These are phyloP conservation scores for Phytophthora kernoviae DNA, from an alignment of 352 stramenopile species.

Conservation along the genomic window DNA sequence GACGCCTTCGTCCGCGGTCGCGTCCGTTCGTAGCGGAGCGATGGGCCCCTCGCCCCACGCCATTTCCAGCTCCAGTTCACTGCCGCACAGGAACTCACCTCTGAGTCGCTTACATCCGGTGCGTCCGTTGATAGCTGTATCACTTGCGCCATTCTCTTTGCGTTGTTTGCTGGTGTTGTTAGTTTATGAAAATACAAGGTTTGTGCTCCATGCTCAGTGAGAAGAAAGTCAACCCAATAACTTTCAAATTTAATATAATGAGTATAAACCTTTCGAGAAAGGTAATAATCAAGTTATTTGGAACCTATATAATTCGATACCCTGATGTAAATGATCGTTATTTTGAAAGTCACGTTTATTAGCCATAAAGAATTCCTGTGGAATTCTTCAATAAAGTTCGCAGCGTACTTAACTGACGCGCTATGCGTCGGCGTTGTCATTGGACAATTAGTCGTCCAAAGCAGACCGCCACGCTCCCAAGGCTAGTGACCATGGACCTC, in stretches of 20 bases:
- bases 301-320: too few relatives aligned
- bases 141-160: conserved; percentile 24
- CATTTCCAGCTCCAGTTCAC: conserved; percentile 79
- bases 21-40: conserved; percentile 55
- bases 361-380: too few relatives aligned
- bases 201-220: conserved; percentile 19
- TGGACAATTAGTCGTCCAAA: conserved; percentile 23
- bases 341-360: too few relatives aligned
- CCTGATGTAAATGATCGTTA: too few relatives aligned
- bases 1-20: conserved; percentile 6
- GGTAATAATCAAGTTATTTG: neutral
- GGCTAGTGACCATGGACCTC: conserved; percentile 63
- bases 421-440: conserved; percentile 28
- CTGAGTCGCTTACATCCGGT: conserved; percentile 60
- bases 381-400: too few relatives aligned
- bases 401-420: conserved; percentile 18
- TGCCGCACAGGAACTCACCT: conserved; percentile 76
- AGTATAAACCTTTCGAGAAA: neutral
- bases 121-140: conserved; percentile 22
- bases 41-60: conserved; percentile 79
- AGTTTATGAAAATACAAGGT: neutral
- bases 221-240: neutral
- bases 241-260: neutral
- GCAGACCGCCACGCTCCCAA: neutral
- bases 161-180: neutral